Base-by-base conservation (phyloP, 148 eudicot species). In the Cornus controversa region DNA sequence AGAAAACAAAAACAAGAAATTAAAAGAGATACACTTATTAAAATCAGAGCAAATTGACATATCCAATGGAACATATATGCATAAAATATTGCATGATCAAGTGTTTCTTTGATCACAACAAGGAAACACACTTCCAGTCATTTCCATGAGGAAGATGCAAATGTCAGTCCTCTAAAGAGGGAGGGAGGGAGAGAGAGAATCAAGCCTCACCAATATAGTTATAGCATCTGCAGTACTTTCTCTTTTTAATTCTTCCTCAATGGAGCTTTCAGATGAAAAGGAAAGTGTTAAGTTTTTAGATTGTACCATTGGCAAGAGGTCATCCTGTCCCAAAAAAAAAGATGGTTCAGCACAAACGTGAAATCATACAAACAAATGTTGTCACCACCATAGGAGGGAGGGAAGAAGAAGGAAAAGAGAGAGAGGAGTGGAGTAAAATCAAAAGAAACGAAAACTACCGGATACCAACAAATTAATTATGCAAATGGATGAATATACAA, bases 161-260 rank as follows among this genome's bases (percentile, higher is more conserved):
- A 16, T 72, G 36, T 3, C 37, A 50, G 27, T 36, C 23, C 10
- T 23, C 15, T 15, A 14, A 5, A 18, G 20, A 58, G 0, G 63
- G 22, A 53, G 20, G 25, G 67, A 25, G 25, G 54, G 24, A n/a
- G 24, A 7, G 64, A 37, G 62, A 16, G 26, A n/a, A 24, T 45
- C 63, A 24, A 67, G 71, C 31, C 86, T 89, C 81, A 86, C 99
- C 91, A 88, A 75, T 60, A 96, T 96, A 76, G 99, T 96, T 69
- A 96, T 88, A 83, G 84, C 91, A 87, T 96, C 99, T 27, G 99
- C 97, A 79, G 98, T 93, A 83, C 99, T 96, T 84, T 96, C 99
- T 83, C 99, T 90, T 91, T 96, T 96, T 74, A 96, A 72, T 80
- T 96, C 99, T 70, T 96, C 99, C 87, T 93, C 98, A 78, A 96